A percentile compares a stretch with the other conserved stretches of the same genome.
These are phyloP conservation scores for Porphyrellus cyaneotinctus DNA, from an alignment of 768 basidiomycete genomes.

Conservation along the genomic window DNA sequence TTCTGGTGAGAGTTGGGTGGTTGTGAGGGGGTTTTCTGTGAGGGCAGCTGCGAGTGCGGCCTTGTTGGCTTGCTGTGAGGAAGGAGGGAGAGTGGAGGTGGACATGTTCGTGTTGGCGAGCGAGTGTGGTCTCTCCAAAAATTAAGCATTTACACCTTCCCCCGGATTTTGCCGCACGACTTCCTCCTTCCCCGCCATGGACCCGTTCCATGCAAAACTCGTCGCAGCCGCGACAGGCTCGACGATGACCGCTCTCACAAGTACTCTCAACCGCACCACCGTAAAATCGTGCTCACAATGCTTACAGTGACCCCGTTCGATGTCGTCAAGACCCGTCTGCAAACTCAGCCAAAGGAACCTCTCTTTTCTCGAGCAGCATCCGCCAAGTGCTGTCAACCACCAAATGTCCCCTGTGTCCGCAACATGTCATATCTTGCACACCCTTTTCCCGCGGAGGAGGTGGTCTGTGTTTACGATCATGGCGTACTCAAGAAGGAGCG, in stretches of 20 bases:
- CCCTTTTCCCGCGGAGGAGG: slow-evolving; percentile 50
- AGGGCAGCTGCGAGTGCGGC: slow-evolving; percentile 74
- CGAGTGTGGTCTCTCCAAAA: too few relatives aligned
- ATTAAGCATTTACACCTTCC: too few relatives aligned
- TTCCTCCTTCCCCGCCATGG: slow-evolving; percentile 35
- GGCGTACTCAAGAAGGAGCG: slow-evolving; percentile 67
- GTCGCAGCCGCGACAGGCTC: slow-evolving; percentile 77
- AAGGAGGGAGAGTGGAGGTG: slow-evolving; percentile 44
- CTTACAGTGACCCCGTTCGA: slow-evolving; percentile 95
- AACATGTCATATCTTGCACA: slow-evolving; percentile 73
- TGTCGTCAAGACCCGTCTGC: slow-evolving; percentile 93
- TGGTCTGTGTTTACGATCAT: slow-evolving; percentile 79
- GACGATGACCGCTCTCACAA: slow-evolving; percentile 77
- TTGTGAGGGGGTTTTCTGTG: slow-evolving; percentile 44
- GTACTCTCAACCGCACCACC: slow-evolving; percentile 39
- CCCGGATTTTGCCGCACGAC: slow-evolving; percentile 26
- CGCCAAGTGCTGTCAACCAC: slow-evolving; percentile 68
- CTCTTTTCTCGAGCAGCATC: slow-evolving; percentile 52
- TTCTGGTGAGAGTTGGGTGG: slow-evolving; percentile 12
- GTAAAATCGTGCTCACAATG: slow-evolving; percentile 4
- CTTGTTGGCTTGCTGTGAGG: slow-evolving; percentile 74
- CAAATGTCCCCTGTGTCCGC: slow-evolving; percentile 52
- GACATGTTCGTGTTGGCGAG: slow-evolving; percentile 23
- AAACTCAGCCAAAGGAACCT: slow-evolving; percentile 73
- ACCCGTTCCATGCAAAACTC: slow-evolving; percentile 74